Evolutionary conservation across 306 rosid species (phyloP), one percentile per base, ranked within the genome.

Genomic region (Fagus crenata): DNA sequence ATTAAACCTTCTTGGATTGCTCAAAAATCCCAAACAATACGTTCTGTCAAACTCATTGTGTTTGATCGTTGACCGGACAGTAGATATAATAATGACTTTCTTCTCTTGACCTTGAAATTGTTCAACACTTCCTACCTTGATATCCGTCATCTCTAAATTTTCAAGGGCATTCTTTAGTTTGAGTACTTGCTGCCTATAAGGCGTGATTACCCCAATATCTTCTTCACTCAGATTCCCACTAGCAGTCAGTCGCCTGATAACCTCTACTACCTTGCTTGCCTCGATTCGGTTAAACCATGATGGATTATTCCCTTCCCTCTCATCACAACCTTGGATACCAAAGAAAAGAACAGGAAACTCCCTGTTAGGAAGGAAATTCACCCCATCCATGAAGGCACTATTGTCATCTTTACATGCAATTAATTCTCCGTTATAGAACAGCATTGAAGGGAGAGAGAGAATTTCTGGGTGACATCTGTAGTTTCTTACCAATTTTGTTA

Each of bases 281-380:
- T 95, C 97, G 4, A 90, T 82, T 79, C 99, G 83, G 82, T 95
- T 95, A 82, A 95, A 95, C 99, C 97, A 95, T n/a, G 99, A 95
- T 14, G 99, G 99, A 76, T 95, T 95, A 74, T 83, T 89, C 68
- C 97, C 99, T 84, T 95, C 97, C 78, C 99, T 89, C 87, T 95
- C 99, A 81, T 95, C 99, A 28, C 93, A 90, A 53, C 99, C 99
- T 88, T 95, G 97, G 85, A 95, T 92, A 67, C 99, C 99, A 78
- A 83, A 78, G 86, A 95, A 95, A 82, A 88, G 89, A 88, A 92
- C 78, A 31, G 99, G 97, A 36, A 88, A 95, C 56, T 90, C 92
- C 82, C 80, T 86, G 78, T 85, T 85, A 8, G 99, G 99, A 80
- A 95, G 96, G 80, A 89, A 42, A 39, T 87, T 85, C n/a, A 70